Percentiles rank a stretch among this genome's conserved stretches.
phyloP scores from a whole-genome alignment of 1,139 yeast genomes.

The Tardiomyces depauwii region DNA sequence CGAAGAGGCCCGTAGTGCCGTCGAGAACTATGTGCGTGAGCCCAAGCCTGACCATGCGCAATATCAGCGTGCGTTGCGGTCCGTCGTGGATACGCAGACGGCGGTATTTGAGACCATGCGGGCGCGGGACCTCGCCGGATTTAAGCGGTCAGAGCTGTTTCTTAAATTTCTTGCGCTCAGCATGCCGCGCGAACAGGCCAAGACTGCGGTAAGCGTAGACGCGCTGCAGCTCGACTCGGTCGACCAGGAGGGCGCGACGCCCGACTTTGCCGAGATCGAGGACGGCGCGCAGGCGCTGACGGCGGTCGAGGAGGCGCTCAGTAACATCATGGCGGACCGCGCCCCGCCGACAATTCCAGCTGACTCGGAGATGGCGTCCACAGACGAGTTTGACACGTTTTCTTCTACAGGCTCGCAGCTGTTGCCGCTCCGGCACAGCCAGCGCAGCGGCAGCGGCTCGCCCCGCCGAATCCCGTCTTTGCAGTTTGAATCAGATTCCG shows the following conservation, averaged over 20 bases:
- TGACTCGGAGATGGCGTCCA: not conserved
- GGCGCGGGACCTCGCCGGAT: slow-evolving; percentile 41
- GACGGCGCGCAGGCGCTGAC: slow-evolving; percentile 34
- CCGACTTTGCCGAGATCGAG: not conserved
- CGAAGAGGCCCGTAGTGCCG: not conserved
- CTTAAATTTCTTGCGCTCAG: slow-evolving; percentile 36
- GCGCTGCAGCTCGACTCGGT: slow-evolving; percentile 17
- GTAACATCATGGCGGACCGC: slow-evolving; percentile 39
- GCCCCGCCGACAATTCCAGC: not conserved
- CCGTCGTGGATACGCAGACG: slow-evolving; percentile 46
- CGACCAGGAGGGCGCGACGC: slow-evolving; percentile 6
- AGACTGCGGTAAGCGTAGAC: slow-evolving; percentile 12
- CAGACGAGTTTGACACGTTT: not conserved
- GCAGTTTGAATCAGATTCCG: no score
- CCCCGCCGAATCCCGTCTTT: not conserved
- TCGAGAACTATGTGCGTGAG: not conserved
- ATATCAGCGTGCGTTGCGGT: slow-evolving; percentile 41
- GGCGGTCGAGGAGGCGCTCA: slow-evolving; percentile 65
- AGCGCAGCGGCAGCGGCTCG: not conserved
- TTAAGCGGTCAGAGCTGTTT: slow-evolving; percentile 42
- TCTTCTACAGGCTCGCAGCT: not conserved
- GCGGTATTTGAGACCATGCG: slow-evolving; percentile 40
- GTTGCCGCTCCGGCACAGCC: not conserved
- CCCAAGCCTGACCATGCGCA: slow-evolving; percentile 1
- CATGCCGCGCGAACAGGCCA: slow-evolving; percentile 15